Base-by-base conservation (phyloP, 495 filamentous ascomycete species). In the Podospora didyma region DNA sequence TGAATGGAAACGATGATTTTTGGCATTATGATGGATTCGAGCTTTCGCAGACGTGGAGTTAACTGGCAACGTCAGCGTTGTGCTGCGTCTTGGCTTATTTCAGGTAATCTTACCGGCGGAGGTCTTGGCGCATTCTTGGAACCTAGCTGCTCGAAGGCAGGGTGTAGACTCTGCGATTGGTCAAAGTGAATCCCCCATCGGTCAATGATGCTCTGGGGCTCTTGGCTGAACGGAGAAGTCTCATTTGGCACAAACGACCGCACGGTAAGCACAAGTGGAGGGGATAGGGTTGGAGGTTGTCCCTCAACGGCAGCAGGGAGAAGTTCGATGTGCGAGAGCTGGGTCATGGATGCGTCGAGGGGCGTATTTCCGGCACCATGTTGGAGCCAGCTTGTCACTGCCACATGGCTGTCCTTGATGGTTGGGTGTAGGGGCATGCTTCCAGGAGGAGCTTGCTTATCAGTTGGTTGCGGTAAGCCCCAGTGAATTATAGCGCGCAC, bases 161-260 rank as follows among this genome's bases (percentile, higher is more conserved):
- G 68, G 63, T 92, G 88, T 11, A 93, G 75, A 7, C 71, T 73
- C 46, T 80, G 77, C 22, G 81, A 77, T 31, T 82, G 75, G 17
- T 83, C 77, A 37, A 68, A 73, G 9, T 85, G 72, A n/a, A 94
- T 66, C 58, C 92, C 86, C 90, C 89, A 96, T 53, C 86, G 80
- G 28, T 86, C 84, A 52, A 95, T 81, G 26, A 89, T 79, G 60
- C 83, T 91, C 56, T 82, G 78, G 3, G 79, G 72, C 17, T 83
- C 83, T 60, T 84, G 81, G 28, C 81, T 77, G 34, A 81, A 82
- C 23, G 83, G 73, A 67, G 77, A 73, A 72, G 75, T 58, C 65
- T 74, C 51, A 69, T 69, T 55, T 47, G 80, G 74, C 68, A 83
- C 49, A 70, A 85, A 80, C 19, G 89, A 88, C 56, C 89, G 88